Conservation (phyloP, 164 flowering plant genomes). For the Vitis amurensis region DNA sequence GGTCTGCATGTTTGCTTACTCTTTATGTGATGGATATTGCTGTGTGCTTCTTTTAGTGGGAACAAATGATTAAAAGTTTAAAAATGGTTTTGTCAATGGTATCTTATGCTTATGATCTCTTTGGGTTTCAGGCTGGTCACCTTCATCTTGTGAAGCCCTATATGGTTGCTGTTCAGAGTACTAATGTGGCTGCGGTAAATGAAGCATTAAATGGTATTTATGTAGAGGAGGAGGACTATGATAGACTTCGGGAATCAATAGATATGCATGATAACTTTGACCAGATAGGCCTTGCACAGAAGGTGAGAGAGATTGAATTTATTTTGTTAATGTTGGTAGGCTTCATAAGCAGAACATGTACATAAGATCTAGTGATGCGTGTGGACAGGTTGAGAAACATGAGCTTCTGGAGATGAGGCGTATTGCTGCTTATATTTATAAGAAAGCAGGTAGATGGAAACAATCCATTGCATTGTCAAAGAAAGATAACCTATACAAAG, state of each 20-base stretch:
- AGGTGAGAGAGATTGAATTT: slow-evolving; percentile 41
- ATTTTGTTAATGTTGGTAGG: background rate
- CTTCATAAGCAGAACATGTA: background rate
- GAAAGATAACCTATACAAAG: slow-evolving; percentile 93
- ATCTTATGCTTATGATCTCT: background rate
- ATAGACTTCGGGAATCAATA: slow-evolving; percentile 87
- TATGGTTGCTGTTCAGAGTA: slow-evolving; percentile 99
- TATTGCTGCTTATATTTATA: slow-evolving; percentile 95
- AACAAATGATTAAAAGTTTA: too few species aligned
- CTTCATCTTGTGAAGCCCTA: slow-evolving; percentile 94
- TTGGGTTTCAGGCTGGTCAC: slow-evolving; percentile 76
- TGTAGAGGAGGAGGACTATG: slow-evolving; percentile 94
- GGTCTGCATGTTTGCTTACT: slow-evolving; percentile 35
- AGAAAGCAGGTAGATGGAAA: slow-evolving; percentile 98
- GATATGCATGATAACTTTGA: slow-evolving; percentile 97
- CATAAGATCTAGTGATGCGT: background rate
- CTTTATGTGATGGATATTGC: background rate
- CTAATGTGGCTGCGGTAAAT: slow-evolving; percentile 92
- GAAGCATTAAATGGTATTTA: slow-evolving; percentile 91
- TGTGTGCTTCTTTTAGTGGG: too few species aligned
- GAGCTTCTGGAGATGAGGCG: slow-evolving; percentile 99
- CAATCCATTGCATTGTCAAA: slow-evolving; percentile 95
- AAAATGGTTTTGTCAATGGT: too few species aligned
- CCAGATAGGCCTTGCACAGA: slow-evolving; percentile 97
- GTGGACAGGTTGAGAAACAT: slow-evolving; percentile 92